These are phyloP conservation scores for Gynochthodes officinalis DNA, from an alignment of 257 asterid genomes.

Conservation along the genomic window DNA sequence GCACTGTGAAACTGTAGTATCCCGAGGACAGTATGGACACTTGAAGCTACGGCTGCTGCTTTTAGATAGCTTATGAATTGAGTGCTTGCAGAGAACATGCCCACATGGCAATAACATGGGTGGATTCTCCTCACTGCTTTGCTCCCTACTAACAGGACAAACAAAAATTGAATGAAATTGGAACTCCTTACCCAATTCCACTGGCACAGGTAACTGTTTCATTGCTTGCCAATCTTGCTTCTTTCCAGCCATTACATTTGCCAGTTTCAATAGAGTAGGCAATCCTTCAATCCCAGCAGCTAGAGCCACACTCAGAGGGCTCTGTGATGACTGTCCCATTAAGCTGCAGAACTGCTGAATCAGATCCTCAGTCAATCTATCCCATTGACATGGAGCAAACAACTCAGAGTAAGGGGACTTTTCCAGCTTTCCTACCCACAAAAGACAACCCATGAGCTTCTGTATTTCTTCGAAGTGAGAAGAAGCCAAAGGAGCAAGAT, in stretches of 20 bases:
- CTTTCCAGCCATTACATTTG: slow-evolving; percentile 45
- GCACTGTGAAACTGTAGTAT: slow-evolving; percentile 28
- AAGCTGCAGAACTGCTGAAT: slow-evolving; percentile 38
- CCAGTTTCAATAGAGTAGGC: slow-evolving; percentile 58
- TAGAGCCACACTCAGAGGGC: slow-evolving; percentile 46
- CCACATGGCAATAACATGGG: slow-evolving; percentile 70
- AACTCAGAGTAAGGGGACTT: slow-evolving; percentile 52
- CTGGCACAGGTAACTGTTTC: slow-evolving; percentile 49
- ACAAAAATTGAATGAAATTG: slow-evolving; percentile 64
- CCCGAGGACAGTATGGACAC: slow-evolving; percentile 43
- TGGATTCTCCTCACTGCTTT: slow-evolving; percentile 47
- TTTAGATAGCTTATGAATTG: slow-evolving; percentile 42
- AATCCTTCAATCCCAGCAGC: slow-evolving; percentile 59
- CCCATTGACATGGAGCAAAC: slow-evolving; percentile 41
- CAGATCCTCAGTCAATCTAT: slow-evolving; percentile 36
- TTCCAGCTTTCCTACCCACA: slow-evolving; percentile 53
- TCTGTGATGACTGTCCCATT: slow-evolving; percentile 43
- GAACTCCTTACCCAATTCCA: slow-evolving; percentile 55
- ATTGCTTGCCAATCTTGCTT: slow-evolving; percentile 54
- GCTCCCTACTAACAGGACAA: slow-evolving; percentile 59
- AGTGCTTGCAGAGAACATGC: slow-evolving; percentile 59
- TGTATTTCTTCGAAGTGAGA: slow-evolving; percentile 40
- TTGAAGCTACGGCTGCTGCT: slow-evolving; percentile 40
- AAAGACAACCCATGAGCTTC: slow-evolving; percentile 50
- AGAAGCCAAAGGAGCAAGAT: slow-evolving; percentile 45